Evolutionary conservation across 768 basidiomycete species (phyloP), one percentile per base, ranked within the genome.

Genomic region (Strobilomyces dryophilus): DNA sequence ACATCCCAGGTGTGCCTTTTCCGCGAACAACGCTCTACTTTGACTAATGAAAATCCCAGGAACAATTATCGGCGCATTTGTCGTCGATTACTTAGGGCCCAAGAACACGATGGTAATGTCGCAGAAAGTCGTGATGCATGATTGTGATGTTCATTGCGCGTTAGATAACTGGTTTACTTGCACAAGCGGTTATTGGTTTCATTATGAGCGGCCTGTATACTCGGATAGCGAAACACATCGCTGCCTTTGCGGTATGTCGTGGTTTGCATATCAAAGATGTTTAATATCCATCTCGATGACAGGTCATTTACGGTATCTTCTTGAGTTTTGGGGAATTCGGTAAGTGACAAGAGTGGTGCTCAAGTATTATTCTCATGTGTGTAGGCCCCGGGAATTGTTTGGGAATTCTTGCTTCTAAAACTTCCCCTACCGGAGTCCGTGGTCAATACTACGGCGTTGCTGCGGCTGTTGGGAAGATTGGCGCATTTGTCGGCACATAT

Each of bases 251-350:
- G 29, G 85, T 85, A 56, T 59, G 80, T 70, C 26, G 15, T 29
- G 21, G 20, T 37, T 41, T 24, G 24, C 18, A 15, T 9, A 34
- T 20, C 18, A 10, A 40, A n/a, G 8, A n/a, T 9, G 7, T 18
- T 43, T 39, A 18, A 27, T 40, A 8, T 36, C 34, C 11, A 26
- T 47, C 43, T 40, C 29, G 12, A 61, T 35, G 43, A 41, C 51
- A 84, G 81, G 83, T 95, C 32, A 73, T 97, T 8, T 95, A 97
- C 61, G 95, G 94, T 14, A 82, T 97, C 45, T 97, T 97, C 80
- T 66, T 95, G 61, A 84, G 82, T 62, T 86, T 93, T 51, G 95
- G 94, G 44, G 94, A 95, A 72, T 73, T 92, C 26, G 91, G 89
- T 77, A 51, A 31, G 74, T 61, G 26, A 44, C 20, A 18, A 7